Base-by-base conservation (phyloP, 495 filamentous ascomycete species). In the Podospora comata region DNA sequence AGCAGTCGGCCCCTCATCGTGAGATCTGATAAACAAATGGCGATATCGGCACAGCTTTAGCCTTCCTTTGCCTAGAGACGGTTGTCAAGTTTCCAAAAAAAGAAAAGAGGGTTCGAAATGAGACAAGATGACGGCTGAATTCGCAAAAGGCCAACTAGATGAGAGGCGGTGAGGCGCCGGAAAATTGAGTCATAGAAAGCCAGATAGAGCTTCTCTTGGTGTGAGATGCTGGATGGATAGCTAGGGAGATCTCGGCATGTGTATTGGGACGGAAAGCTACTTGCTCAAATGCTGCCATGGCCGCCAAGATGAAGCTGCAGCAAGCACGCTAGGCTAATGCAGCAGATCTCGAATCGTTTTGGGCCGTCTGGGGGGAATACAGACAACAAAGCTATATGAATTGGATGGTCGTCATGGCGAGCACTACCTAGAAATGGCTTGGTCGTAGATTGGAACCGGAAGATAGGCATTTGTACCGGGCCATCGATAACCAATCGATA, bases 291-390 rank as follows among this genome's bases (percentile, higher is more conserved):
- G 23, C 18, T 26, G 15, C 19, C 19, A 19, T 5, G 55, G 23
- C 5, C 32, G 63, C 69, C 64, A 71, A 62, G 62, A n/a, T 11
- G 63, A 60, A 30, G 58, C 58, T 60, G 68, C 68, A 67, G 62
- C 19, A 39, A 62, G 65, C 54, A 58, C 16, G 60, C 44, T 57
- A 53, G 66, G 66, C 65, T 34, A 23, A 68, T 70, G 68, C 66
- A 64, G 62, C 20, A 26, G 63, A 71, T 68, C 65, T 71, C 26
- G 67, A 68, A 61, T 66, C 60, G 34, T 54, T 56, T 60, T 39
- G 27, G 27, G 44, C 19, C 56, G 23, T 20, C 16, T 58, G 18
- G 20, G 56, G 9, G 39, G 23, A 23, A 30, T 23, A 27, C 20
- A 28, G 56, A 27, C 20, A 16, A 1, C 11, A 20, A 5, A 3